These are phyloP conservation scores for Tricholoma terreum DNA, from an alignment of 768 basidiomycete genomes.

Conservation along the genomic window DNA sequence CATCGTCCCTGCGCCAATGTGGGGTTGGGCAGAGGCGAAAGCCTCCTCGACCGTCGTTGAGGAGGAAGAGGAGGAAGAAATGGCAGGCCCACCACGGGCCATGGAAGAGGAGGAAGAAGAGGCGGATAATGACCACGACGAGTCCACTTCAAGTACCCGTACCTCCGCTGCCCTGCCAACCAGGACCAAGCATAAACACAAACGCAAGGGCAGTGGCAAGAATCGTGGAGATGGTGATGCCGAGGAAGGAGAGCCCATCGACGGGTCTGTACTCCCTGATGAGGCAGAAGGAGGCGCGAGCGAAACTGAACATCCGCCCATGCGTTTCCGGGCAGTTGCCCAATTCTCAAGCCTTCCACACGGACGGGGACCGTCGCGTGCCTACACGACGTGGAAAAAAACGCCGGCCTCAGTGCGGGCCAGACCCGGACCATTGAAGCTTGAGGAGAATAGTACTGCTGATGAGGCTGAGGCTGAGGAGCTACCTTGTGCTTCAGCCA, in stretches of 20 bases:
- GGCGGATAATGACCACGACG: conserved; percentile 31
- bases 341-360: background rate
- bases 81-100: conserved; percentile 43
- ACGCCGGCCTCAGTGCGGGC: no score
- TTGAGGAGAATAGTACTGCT: background rate
- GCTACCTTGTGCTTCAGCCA: background rate
- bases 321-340: background rate
- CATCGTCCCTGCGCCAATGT: conserved; percentile 77
- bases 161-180: background rate
- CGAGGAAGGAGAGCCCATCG: conserved; percentile 15
- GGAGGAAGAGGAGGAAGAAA: conserved; percentile 52
- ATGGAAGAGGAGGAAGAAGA: conserved; percentile 65
- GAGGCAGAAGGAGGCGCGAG: background rate
- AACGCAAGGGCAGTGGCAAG: background rate
- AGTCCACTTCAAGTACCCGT: conserved; percentile 6
- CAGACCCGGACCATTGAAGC: background rate
- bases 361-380: no score
- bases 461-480: background rate
- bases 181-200: background rate
- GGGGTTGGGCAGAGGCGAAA: conserved; percentile 75
- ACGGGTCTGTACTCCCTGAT: background rate
- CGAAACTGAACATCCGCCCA: background rate
- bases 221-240: conserved; percentile 3
- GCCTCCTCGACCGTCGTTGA: conserved; percentile 37
- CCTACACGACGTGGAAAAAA: no score